Conservation (phyloP, 2,329 filamentous ascomycete species). For the Ophiostoma himal-ulmi region DNA sequence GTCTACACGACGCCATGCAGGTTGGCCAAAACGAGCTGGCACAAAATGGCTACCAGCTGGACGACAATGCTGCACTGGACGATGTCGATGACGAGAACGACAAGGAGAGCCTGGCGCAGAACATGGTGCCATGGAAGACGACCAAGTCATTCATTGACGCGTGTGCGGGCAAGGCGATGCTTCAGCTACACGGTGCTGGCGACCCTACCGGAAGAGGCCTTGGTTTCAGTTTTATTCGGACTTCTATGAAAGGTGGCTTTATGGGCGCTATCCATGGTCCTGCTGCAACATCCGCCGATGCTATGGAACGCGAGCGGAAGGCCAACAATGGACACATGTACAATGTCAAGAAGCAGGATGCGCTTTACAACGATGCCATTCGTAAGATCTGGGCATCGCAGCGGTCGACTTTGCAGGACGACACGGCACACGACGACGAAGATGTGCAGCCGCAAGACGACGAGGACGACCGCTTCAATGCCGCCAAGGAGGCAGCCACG, state of each 20-base stretch:
- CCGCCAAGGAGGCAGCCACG: slow-evolving; percentile 56
- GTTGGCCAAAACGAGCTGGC: slow-evolving; percentile 85
- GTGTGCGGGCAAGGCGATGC: slow-evolving; percentile 91
- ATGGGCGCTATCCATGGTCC: slow-evolving; percentile 70
- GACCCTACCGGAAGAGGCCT: slow-evolving; percentile 91
- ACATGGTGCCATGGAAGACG: slow-evolving; percentile 91
- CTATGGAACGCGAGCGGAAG: slow-evolving; percentile 79
- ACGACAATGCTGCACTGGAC: slow-evolving; percentile 58
- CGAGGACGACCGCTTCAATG: slow-evolving; percentile 64
- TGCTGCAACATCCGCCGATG: slow-evolving; percentile 66
- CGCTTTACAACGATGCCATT: slow-evolving; percentile 86
- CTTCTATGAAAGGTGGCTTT: slow-evolving; percentile 96
- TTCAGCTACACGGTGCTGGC: slow-evolving; percentile 87
- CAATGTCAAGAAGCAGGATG: slow-evolving; percentile 92
- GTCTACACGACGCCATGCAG: slow-evolving; percentile 92
- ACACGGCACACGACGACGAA: slow-evolving; percentile 59
- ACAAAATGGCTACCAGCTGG: slow-evolving; percentile 77
- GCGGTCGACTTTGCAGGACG: slow-evolving; percentile 68
- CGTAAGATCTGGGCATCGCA: slow-evolving; percentile 89
- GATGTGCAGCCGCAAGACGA: slow-evolving; percentile 54
- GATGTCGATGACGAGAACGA: slow-evolving; percentile 57
- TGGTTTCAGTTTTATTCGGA: slow-evolving; percentile 95
- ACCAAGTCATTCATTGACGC: slow-evolving; percentile 96
- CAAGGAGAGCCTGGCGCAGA: slow-evolving; percentile 72
- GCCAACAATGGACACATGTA: slow-evolving; percentile 93